phyloP scores from a whole-genome alignment of 495 filamentous ascomycete species.

The Rhypophila decipiens region DNA sequence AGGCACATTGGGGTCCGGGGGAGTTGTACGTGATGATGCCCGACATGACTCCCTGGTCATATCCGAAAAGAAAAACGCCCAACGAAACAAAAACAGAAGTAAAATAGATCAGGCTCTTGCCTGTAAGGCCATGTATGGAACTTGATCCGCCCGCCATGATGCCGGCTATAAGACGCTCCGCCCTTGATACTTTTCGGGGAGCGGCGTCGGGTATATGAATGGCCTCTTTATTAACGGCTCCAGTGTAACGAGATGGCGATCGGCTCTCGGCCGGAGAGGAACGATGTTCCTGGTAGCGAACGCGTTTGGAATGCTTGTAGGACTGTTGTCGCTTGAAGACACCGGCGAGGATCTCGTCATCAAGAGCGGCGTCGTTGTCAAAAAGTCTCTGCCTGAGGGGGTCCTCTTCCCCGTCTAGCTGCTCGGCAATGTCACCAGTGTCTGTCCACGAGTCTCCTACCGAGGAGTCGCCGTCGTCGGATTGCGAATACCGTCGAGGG shows the following conservation, averaged over 20 bases:
- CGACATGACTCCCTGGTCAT: conserved; percentile 99
- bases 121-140: conserved; percentile 83
- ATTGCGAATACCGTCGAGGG: conserved; percentile 19
- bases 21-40: conserved; percentile 91
- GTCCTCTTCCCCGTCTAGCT: conserved; percentile 77
- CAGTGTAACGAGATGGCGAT: conserved; percentile 19
- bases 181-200: conserved; percentile 53
- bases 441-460: conserved; percentile 77
- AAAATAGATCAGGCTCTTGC: conserved; percentile 96
- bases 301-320: conserved; percentile 32
- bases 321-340: conserved; percentile 35
- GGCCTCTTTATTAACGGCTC: conserved; percentile 65
- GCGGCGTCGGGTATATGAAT: conserved; percentile 72
- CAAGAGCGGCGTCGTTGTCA: conserved; percentile 50
- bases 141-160: conserved; percentile 78
- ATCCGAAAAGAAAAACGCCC: conserved; percentile 95
- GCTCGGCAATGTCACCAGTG: conserved; percentile 88
- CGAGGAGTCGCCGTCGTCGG: conserved; percentile 45
- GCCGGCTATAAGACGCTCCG: conserved; percentile 61
- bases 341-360: conserved; percentile 49
- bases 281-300: conserved; percentile 36
- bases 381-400: conserved; percentile 61
- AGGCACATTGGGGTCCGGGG: not conserved
- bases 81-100: conserved; percentile 97
- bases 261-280: conserved; percentile 15